Evolutionary conservation across 768 basidiomycete genomes (phyloP), one percentile per base, ranked within the genome.

Genomic region (Cytidiella melzeri): DNA sequence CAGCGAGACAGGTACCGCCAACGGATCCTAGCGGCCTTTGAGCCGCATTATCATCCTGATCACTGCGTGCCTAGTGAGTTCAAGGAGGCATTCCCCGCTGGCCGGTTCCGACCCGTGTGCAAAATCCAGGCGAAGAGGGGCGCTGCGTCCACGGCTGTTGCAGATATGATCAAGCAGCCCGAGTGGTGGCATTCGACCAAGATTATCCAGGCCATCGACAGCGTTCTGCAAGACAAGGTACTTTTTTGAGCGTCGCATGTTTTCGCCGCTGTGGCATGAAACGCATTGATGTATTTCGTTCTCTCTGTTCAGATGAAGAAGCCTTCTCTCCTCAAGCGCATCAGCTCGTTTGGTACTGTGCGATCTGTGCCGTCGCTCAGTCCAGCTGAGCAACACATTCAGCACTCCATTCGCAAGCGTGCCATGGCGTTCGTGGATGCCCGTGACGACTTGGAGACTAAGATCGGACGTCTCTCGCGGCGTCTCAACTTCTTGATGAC

Each of bases 381-480:
- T 24, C 69, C 70, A 11, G 90, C 92, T 1, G 93, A 96, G 63
- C 87, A 91, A 65, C 74, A 81, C 50, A 86, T 93, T 53, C 90
- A 92, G 64, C 74, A 77, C 41, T 91, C 92, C 45, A 93, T 96
- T 64, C 84, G 93, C 56, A 88, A 88, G 64, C 86, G 93, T 37
- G 92, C 93, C n/a, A 87, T 86, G 3, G 91, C 91, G 30, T 95
- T 94, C 58, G 91, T 95, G 36, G 92, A 95, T 62, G 89, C 92
- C 10, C 77, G 93, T 28, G 93, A 94, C 64, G 92, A 93, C 59
- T 79, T 95, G 20, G 92, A 95, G 72, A 89, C 88, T 41, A 94
- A 92, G 75, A 92, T 93, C 55, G 92, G 90, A 25, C 81, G 91
- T 37, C 75, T 92, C 25, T 87, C 83, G 39, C 78, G 90, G 47